Base-by-base conservation (phyloP, 306 rosid species). In the Trifolium repens region DNA sequence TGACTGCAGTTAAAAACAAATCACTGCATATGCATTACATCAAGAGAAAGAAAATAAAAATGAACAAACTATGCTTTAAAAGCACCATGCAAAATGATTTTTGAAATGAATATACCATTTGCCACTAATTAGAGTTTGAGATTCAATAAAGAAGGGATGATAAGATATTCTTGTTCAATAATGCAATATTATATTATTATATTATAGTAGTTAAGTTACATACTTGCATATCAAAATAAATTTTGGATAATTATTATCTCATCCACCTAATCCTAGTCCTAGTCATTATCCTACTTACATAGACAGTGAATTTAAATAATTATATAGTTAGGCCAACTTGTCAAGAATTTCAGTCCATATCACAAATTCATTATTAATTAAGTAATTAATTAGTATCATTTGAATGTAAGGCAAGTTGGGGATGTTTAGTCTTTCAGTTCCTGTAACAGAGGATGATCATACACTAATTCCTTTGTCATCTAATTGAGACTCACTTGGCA, bases 401-500 rank as follows among this genome's bases (percentile, higher is more conserved):
- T 50, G 55, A 50, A 50, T 1, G 9, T 5, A 54, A 54, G 14
- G 72, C 89, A 82, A 84, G 84, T 81, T 81, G 89, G 54, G 55
- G 70, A 55, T 66, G 14, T 78, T 80, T 70, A 73, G 60, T 50
- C 72, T 68, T 44, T 16, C 22, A 72, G 46, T 75, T 73, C 52
- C 35, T 73, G 75, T 59, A 74, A 73, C 59, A 69, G 54, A 57
- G 77, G 81, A 47, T 65, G 24, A 17, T 58, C 55, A 63, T 5
- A 26, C 83, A 60, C 44, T 46, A 39, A 53, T 61, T 49, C 13
- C 9, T 4, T 54, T 54, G 71, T 64, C 61, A 57, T 34, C 73
- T 82, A 67, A 39, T 67, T 57, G 4, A 43, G 50, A 74, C 68
- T 77, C 78, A 78, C 82, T 88, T 88, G 90, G 85, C 87, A 79